Evolutionary conservation across 495 filamentous ascomycete genomes (phyloP), one percentile per base, ranked within the genome.

Genomic region (Neurospora tetrasperma): DNA sequence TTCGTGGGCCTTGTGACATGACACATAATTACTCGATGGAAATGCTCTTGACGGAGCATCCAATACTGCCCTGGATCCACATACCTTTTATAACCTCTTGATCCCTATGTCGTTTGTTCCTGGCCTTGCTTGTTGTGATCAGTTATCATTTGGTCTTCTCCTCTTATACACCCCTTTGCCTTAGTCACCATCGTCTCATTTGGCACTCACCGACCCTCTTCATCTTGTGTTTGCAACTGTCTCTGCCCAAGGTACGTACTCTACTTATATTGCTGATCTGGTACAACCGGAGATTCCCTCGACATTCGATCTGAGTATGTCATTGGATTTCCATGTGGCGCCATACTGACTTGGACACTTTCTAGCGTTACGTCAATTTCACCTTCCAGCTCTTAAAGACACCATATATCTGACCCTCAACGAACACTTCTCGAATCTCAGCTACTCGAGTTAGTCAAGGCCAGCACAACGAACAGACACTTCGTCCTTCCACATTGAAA

Each of bases 1-100:
- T 66, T 66, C 3, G 54, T 8, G 23, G 70, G 77, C 54, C 27
- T 66, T 66, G 54, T 78, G 75, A 73, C 78, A 83, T 85, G 83
- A 85, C 84, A 85, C 83, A 85, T 83, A 84, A 85, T 84, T 85
- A 85, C 83, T 81, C 83, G 82, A 85, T 84, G 76, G 79, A 84
- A 85, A 84, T 74, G 39, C 31, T 46, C 27, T 39, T 40, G 70
- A 71, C 68, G 69, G 68, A 42, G 41, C 18, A 5, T 59, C 48
- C 23, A 59, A 59, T 59, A 59, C 48, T 41, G 40, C 40, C 40
- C 40, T 41, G 40, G 40, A 41, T 41, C 40, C 40, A 41, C 40
- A 10, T 41, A 41, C 40, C 40, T 20, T 38, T 71, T 42, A 41
- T 42, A 35, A 71, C 46, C 62, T 23, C 69, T 14, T 35, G 41